phyloP scores from a whole-genome alignment of 2,329 filamentous ascomycete genomes.

The Falciphora oryzae region DNA sequence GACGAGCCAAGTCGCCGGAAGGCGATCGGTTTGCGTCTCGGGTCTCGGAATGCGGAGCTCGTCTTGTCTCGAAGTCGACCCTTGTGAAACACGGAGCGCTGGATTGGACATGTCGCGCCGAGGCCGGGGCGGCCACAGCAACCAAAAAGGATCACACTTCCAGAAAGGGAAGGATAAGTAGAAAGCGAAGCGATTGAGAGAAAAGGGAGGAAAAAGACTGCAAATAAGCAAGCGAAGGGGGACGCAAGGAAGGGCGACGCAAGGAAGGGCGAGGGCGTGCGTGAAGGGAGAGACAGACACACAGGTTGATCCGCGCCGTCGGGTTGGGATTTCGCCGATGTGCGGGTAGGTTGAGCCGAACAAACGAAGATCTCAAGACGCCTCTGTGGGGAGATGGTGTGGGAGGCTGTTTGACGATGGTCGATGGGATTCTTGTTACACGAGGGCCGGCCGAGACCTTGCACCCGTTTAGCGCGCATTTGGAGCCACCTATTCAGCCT shows the following conservation, averaged over 20 bases:
- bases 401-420: too few relatives aligned
- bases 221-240: too few relatives aligned
- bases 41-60: neutral
- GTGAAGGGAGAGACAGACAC: neutral
- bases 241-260: too few relatives aligned
- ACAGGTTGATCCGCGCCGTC: neutral
- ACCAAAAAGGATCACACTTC: neutral
- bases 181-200: neutral
- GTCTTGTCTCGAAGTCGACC: neutral
- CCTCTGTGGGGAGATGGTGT: too few relatives aligned
- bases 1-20: neutral
- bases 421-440: too few relatives aligned
- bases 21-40: neutral
- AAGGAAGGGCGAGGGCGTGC: neutral
- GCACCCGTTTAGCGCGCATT: too few relatives aligned
- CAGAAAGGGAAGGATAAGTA: neutral
- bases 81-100: neutral
- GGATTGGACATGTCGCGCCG: neutral
- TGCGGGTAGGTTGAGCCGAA: neutral
- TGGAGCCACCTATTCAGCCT: too few relatives aligned
- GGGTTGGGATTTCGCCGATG: neutral
- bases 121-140: too few relatives aligned
- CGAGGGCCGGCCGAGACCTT: too few relatives aligned
- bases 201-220: too few relatives aligned
- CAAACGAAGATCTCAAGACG: neutral